Base-by-base conservation (phyloP, 345 rosid genomes). In the Eucalyptus marginata region DNA sequence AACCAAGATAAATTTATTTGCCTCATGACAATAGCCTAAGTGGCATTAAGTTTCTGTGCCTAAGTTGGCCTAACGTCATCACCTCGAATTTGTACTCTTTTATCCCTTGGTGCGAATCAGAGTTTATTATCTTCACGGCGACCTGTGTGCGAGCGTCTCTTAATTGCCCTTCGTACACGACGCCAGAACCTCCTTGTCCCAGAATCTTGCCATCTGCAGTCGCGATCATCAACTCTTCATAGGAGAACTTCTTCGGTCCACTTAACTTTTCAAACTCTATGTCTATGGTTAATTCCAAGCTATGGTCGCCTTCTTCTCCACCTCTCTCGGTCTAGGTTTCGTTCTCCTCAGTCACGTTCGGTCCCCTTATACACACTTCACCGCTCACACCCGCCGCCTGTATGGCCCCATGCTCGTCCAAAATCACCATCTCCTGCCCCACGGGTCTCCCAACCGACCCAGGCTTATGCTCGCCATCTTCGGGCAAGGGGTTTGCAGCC, bases 401-500 rank as follows among this genome's bases (percentile, higher is more conserved):
- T 36, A 46, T 87, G 90, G 71, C 95, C 14, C 99, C 99, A 76
- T 92, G 93, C 91, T 94, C 96, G 24, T 92, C 93, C 79, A 94
- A 92, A 76, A 93, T 92, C 8, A 92, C 94, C 95, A 97, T 93
- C 86, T 95, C 98, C 90, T 94, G 98, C 86, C 97, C 98, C 56
- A 94, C 94, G 4, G 98, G 96, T 86, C 91, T 92, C 86, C 98
- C 98, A 24, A 97, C 98, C 25, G 99, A 96, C 49, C 98, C 96
- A 33, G 98, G 89, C 89, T 94, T 94, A 88, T 95, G 97, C 29
- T 86, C 93, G 9, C 98, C 99, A 64, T 95, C 92, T 88, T 95
- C 98, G 0, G 96, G 97, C 87, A 95, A 92, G 4, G 98, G 98
- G 88, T 97, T 94, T 2, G 97, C 92, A 29, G 95, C 87, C 98